A percentile compares a stretch with the other conserved stretches of the same genome.
Conservation (phyloP, 108 stramenopile species). For the Fragilaria crotonensis region DNA sequence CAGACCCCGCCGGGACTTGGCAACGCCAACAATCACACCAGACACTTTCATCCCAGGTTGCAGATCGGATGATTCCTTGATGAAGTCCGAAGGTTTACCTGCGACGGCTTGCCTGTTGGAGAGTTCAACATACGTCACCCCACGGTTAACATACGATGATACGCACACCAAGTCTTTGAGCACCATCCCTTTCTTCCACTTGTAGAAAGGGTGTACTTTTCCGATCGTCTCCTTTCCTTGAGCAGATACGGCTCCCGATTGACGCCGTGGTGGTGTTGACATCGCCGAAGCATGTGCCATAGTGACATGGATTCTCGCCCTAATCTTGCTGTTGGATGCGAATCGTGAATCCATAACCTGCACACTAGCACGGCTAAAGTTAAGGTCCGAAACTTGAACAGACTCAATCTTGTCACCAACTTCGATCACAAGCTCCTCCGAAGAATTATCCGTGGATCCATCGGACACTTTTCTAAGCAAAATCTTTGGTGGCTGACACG, state of each 20-base stretch:
- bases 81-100: conserved; percentile 21
- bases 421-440: conserved; percentile 8
- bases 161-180: conserved; percentile 47
- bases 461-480: conserved; percentile 35
- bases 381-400: conserved; percentile 41
- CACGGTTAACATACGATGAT: conserved; percentile 32
- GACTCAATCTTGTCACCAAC: conserved; percentile 51
- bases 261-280: conserved; percentile 11
- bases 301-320: conserved; percentile 58
- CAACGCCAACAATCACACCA: conserved; percentile 42
- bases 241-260: not conserved
- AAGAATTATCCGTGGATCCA: conserved; percentile 2
- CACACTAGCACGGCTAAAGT: conserved; percentile 48
- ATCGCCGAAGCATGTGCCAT: too few species aligned
- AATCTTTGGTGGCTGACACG: conserved; percentile 48
- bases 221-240: conserved; percentile 10
- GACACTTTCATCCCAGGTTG: conserved; percentile 41
- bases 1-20: conserved; percentile 43
- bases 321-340: conserved; percentile 19
- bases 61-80: conserved; percentile 36
- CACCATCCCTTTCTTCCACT: conserved; percentile 39
- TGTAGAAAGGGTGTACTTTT: conserved; percentile 69
- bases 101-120: conserved; percentile 13
- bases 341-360: conserved; percentile 23
- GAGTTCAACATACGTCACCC: conserved; percentile 45